phyloP scores from a whole-genome alignment of 805 yeast species.

The Clavispora phyllophila region DNA sequence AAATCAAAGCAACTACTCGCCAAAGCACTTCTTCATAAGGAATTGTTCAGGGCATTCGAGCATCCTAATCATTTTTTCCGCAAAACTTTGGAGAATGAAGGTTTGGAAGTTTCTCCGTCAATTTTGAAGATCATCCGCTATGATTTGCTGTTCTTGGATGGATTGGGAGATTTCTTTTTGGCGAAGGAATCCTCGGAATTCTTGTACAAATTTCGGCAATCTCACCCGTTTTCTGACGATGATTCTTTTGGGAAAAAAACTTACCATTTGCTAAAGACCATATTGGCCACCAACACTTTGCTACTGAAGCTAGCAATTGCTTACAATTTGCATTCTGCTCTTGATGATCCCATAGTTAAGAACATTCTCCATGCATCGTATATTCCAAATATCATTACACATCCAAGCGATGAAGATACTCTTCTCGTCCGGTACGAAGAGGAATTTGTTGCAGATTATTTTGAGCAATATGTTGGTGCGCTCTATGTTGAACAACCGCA shows the following conservation, averaged over 20 bases:
- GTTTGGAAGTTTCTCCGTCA: slow-evolving; percentile 16
- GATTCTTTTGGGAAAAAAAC: slow-evolving; percentile 22
- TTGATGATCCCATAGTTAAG: slow-evolving; percentile 26
- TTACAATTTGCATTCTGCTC: slow-evolving; percentile 30
- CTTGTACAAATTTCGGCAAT: slow-evolving; percentile 23
- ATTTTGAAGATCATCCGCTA: slow-evolving; percentile 22
- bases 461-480: slow-evolving; percentile 41
- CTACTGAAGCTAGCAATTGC: slow-evolving; percentile 32
- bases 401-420: neutral
- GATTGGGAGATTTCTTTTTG: slow-evolving; percentile 37
- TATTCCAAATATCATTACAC: slow-evolving; percentile 18
- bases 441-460: slow-evolving; percentile 39
- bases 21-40: slow-evolving; percentile 36
- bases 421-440: slow-evolving; percentile 27
- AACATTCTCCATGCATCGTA: slow-evolving; percentile 21
- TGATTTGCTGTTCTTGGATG: slow-evolving; percentile 36
- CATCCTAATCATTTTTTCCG: slow-evolving; percentile 25
- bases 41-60: slow-evolving; percentile 27
- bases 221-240: slow-evolving; percentile 11
- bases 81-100: slow-evolving; percentile 12
- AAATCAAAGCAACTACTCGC: slow-evolving; percentile 24
- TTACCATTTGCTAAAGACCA: slow-evolving; percentile 25
- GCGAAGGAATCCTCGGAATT: slow-evolving; percentile 34
- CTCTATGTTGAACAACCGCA: slow-evolving; percentile 34
- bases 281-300: slow-evolving; percentile 40